Base-by-base conservation (phyloP, 345 rosid species). In the Reutealis trisperma region DNA sequence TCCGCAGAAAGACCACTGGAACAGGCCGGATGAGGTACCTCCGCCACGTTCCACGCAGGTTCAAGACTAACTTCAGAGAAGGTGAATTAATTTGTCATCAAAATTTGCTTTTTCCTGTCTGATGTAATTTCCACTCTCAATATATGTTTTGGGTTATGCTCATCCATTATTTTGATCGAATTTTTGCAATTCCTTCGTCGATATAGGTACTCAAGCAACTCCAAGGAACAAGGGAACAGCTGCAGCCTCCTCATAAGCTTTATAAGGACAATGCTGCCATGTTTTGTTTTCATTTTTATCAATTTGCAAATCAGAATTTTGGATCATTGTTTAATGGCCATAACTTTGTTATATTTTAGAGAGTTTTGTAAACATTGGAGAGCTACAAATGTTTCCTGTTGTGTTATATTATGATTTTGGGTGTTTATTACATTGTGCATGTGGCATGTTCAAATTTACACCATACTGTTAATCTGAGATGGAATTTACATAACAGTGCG, bases 1-100 rank as follows among this genome's bases (percentile, higher is more conserved):
- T 80, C 16, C 75, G 79, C 41, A 16, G 83, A 52, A 70, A 80
- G 83, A 80, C 83, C 8, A 80, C 83, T n/a, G 72, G 83, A 27
- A 75, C 72, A 6, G 83, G 83, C 5, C 64, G 79, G 1, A 80
- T 80, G 79, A 80, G 44, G 72, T 80, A 80, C 62, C 75, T 75
- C 51, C 83, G 75, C 14, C 66, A 70, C 30, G 71, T 75, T 8
- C 78, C 82, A 12, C 78, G 77, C 74, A 74, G 82, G 82, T 79
- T 79, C 76, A 79, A 79, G 78, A 74, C 69, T 21, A 71, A 75
- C 47, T 80, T 80, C 62, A 52, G 75, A 54, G 79, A 75, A 63
- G 83, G 79, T 75, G 60, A 60, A 18, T 14, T 27, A 5, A 32
- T 55, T 41, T 37, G 9, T 14, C 8, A 41, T 59, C 41, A 37